These are phyloP conservation scores for Coemansia sp. DNA, from an alignment of 192 early-diverging fungal species.

Conservation along the genomic window DNA sequence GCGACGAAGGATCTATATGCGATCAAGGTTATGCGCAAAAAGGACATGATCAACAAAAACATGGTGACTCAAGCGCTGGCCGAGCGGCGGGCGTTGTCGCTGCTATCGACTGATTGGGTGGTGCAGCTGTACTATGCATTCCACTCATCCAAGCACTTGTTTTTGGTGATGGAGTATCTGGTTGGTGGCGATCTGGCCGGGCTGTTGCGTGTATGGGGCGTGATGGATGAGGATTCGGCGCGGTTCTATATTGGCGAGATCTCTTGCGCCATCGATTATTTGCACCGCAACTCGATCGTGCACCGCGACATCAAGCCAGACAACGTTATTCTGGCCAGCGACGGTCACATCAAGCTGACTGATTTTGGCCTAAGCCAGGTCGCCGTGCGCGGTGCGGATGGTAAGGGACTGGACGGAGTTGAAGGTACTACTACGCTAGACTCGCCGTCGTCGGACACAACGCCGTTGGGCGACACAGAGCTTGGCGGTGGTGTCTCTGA, in stretches of 20 bases:
- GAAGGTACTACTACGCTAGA: conserved; percentile 15
- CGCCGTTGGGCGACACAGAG: conserved; percentile 24
- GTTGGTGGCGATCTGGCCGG: conserved; percentile 85
- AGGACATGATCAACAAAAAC: conserved; percentile 93
- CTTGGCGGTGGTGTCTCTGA: conserved; percentile 18
- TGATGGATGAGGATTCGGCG: conserved; percentile 77
- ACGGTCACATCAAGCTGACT: conserved; percentile 90
- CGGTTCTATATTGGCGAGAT: conserved; percentile 91
- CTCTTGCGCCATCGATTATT: conserved; percentile 82
- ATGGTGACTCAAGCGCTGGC: conserved; percentile 91
- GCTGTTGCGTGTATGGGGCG: conserved; percentile 68
- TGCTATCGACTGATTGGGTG: conserved; percentile 79
- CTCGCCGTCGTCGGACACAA: conserved; percentile 21
- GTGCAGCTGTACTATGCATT: conserved; percentile 94
- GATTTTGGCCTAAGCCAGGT: conserved; percentile 94
- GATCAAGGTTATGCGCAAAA: conserved; percentile 89
- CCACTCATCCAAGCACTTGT: conserved; percentile 82
- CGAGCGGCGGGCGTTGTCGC: conserved; percentile 78
- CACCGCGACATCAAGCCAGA: conserved; percentile 82
- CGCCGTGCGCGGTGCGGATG: conserved; percentile 50
- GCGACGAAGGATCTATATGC: conserved; percentile 87
- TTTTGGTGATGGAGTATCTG: conserved; percentile 89
- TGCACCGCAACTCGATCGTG: conserved; percentile 86
- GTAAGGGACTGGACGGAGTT: conserved; percentile 28
- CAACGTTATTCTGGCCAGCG: conserved; percentile 81